These are phyloP conservation scores for Chlorella sp. DNA, from an alignment of 139 green algal genomes.

Conservation along the genomic window DNA sequence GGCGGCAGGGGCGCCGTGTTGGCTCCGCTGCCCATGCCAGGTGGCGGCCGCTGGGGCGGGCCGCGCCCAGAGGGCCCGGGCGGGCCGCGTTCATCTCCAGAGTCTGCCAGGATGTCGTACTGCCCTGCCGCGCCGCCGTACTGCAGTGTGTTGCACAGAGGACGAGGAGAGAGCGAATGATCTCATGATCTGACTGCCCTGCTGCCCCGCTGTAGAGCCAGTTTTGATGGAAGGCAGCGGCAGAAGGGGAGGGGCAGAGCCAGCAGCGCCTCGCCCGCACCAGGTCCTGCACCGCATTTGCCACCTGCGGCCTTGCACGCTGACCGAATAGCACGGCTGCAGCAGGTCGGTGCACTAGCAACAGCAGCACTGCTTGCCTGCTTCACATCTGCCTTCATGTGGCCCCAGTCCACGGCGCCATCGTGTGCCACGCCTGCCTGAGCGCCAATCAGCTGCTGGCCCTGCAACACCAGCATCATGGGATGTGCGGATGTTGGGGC, in stretches of 20 bases:
- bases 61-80: neutral
- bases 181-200: too few relatives aligned
- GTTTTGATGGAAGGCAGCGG: neutral
- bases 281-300: too few relatives aligned
- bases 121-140: conserved; percentile 16
- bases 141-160: conserved; percentile 3
- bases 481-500: too few relatives aligned
- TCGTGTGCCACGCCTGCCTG: conserved; percentile 6
- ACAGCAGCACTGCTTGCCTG: neutral
- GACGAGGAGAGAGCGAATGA: too few relatives aligned
- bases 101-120: conserved; percentile 32
- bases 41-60: conserved; percentile 1
- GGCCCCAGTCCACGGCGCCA: conserved; percentile 40
- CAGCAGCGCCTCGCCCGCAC: too few relatives aligned
- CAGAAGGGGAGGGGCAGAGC: neutral
- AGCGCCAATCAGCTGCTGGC: conserved; percentile 24
- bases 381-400: conserved; percentile 40
- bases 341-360: neutral
- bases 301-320: too few relatives aligned
- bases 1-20: conserved; percentile 16
- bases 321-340: too few relatives aligned
- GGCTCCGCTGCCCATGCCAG: conserved; percentile 2
- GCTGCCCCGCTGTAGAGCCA: neutral
- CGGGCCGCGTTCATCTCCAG: neutral
- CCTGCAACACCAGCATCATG: neutral